Percentiles rank a stretch among this genome's conserved stretches.
phyloP scores from a whole-genome alignment of 345 rosid genomes.

The Rhizophora apiculata region DNA sequence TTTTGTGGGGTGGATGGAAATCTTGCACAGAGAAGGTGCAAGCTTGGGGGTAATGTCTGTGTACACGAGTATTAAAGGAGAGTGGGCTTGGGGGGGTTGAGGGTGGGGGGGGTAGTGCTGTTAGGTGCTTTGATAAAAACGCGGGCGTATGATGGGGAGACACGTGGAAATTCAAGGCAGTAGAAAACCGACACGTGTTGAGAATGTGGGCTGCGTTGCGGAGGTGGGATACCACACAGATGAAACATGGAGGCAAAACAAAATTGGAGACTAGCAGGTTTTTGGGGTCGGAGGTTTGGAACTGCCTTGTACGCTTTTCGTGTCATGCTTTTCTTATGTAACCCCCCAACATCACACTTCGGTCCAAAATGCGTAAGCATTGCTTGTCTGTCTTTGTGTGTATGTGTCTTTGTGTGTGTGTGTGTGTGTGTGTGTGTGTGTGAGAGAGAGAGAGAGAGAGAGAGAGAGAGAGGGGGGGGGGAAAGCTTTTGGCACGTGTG shows the following conservation, averaged over 20 bases:
- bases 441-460: too few relatives aligned
- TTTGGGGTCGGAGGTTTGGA: conserved; percentile 23
- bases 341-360: background rate
- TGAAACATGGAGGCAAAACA: background rate
- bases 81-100: background rate
- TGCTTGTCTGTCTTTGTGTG: background rate
- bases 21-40: background rate
- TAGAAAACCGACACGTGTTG: background rate
- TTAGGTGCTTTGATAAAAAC: background rate
- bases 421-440: background rate
- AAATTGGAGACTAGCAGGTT: conserved; percentile 7
- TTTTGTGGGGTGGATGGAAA: background rate
- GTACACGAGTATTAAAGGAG: background rate
- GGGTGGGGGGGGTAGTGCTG: background rate
- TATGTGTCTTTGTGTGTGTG: background rate
- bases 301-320: conserved; percentile 22
- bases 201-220: background rate
- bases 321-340: conserved; percentile 32
- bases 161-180: background rate
- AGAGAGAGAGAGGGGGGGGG: too few relatives aligned
- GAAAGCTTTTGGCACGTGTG: too few relatives aligned
- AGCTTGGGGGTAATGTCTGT: background rate
- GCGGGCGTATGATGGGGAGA: background rate
- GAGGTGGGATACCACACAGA: background rate
- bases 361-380: background rate